Evolutionary conservation across 768 basidiomycete species (phyloP), one percentile per base, ranked within the genome.

Genomic region (Mrakia gelida): DNA sequence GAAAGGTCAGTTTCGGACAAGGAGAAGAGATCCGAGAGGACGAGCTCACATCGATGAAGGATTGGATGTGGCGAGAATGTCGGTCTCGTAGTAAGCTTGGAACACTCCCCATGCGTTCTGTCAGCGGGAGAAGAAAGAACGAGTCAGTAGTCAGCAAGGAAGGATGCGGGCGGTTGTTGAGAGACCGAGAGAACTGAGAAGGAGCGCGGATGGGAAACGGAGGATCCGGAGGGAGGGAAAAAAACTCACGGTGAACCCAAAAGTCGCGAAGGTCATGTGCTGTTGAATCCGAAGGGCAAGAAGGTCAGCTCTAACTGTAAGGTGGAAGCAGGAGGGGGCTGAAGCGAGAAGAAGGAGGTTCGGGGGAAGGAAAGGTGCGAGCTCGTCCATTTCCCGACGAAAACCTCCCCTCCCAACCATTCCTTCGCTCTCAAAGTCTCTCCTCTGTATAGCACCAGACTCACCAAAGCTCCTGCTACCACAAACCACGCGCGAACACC

Each of bases 1-100:
- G 34, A 7, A 6, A 72, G 18, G 10, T 52, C 49, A 52, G 49
- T 52, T 52, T 52, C 49, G 71, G 43, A 10, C 43, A n/a, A 45
- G 16, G 45, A 23, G 23, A 26, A 30, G 18, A n/a, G 45, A 45
- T 18, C 28, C 28, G n/a, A 28, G n/a, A 45, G 52, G 71, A 21
- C 52, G 32, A 72, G 59, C 72, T 73, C 52, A 73, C 72, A 73
- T 73, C 23, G 52, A 49, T 0, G 72, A 73, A 30, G 72, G 28
- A 10, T 52, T 26, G n/a, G 26, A 32, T 2, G 26, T n/a, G 9
- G 11, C 5, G 10, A 73, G 56, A 1, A 26, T 18, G 26, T 73
- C 34, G 32, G 23, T 34, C 54, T 59, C 72, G 32, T 73, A 73
- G 72, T 73, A 73, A 28, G 21, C 30, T 73, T 73, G 72, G 54